Percentiles rank a stretch among this genome's conserved stretches.
These are phyloP conservation scores for Blastocystis sp. DNA, from an alignment of 352 stramenopile species.

Conservation along the genomic window DNA sequence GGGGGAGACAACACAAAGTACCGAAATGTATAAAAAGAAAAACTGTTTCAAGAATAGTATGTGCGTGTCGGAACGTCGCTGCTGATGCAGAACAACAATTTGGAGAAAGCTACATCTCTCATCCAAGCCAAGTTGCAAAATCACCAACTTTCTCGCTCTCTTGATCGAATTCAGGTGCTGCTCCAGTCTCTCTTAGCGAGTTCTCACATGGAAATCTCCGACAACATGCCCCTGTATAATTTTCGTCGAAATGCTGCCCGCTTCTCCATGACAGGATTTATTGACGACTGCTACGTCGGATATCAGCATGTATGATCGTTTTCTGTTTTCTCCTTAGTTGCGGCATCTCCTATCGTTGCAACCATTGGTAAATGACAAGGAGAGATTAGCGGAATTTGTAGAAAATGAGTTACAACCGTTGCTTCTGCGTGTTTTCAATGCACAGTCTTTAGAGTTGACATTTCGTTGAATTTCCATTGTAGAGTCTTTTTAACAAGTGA, in stretches of 20 bases:
- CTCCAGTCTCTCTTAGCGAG: slow-evolving; percentile 21
- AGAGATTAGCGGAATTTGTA: not conserved
- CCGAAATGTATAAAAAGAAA: not conserved
- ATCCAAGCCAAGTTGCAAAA: not conserved
- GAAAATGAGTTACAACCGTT: not conserved
- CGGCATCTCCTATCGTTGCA: slow-evolving; percentile 1
- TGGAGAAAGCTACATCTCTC: slow-evolving; percentile 11
- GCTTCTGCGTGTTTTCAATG: not conserved
- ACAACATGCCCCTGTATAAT: not conserved
- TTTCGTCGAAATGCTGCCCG: not conserved
- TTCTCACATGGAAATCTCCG: not conserved
- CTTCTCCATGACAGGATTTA: not conserved
- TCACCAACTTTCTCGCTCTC: not conserved
- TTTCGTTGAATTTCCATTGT: not conserved
- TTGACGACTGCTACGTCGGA: slow-evolving; percentile 37
- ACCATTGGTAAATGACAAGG: not conserved
- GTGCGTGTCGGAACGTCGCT: not conserved
- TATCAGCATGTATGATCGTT: slow-evolving; percentile 6
- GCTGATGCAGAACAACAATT: slow-evolving; percentile 1
- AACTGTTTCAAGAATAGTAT: not conserved
- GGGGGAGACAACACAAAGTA: not conserved
- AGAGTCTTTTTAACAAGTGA: slow-evolving; percentile 44
- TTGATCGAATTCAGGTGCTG: slow-evolving; percentile 3
- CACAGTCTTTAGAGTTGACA: not conserved
- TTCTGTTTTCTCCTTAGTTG: not conserved